These are phyloP conservation scores for Cymodocea nodosa DNA, from an alignment of 116 monocot species.

Conservation along the genomic window DNA sequence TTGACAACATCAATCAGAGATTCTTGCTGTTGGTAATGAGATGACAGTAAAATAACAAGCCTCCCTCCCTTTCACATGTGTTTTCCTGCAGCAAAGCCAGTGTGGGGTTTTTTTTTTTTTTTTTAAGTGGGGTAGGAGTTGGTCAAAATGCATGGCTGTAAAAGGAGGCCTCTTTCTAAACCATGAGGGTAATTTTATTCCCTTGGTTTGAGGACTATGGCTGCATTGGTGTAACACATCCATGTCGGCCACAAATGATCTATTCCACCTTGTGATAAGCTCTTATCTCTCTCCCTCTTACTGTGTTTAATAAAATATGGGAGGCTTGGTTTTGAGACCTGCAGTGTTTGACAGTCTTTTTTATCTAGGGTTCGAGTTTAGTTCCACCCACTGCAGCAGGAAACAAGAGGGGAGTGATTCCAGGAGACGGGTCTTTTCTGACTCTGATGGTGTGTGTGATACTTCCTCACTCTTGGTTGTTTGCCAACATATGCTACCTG, in stretches of 20 bases:
- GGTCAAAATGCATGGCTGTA: slow-evolving; percentile 1
- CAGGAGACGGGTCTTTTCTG: too few species aligned
- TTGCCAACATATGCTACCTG: too few species aligned
- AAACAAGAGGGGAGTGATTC: too few species aligned
- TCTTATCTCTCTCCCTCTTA: too few species aligned
- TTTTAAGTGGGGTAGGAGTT: neutral
- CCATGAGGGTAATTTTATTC: neutral
- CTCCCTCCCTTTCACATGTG: neutral
- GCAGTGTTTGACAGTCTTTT: too few species aligned
- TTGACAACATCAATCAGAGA: slow-evolving; percentile 4
- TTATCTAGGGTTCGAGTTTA: too few species aligned
- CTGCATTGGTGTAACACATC: neutral
- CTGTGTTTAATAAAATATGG: too few species aligned
- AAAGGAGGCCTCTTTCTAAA: slow-evolving; percentile 2
- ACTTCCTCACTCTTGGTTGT: too few species aligned
- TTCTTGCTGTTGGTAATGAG: slow-evolving; percentile 7
- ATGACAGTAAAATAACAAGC: slow-evolving; percentile 6
- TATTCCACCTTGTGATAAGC: neutral
- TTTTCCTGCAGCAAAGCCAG: slow-evolving; percentile 3
- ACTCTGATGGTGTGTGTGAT: too few species aligned
- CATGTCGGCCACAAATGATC: slow-evolving; percentile 3
- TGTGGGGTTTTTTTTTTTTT: neutral
- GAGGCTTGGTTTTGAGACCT: too few species aligned
- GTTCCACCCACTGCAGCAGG: too few species aligned
- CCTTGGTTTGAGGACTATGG: slow-evolving; percentile 1